Conservation (phyloP, 1,284 basidiomycete species). For the Porodaedalea pini region DNA sequence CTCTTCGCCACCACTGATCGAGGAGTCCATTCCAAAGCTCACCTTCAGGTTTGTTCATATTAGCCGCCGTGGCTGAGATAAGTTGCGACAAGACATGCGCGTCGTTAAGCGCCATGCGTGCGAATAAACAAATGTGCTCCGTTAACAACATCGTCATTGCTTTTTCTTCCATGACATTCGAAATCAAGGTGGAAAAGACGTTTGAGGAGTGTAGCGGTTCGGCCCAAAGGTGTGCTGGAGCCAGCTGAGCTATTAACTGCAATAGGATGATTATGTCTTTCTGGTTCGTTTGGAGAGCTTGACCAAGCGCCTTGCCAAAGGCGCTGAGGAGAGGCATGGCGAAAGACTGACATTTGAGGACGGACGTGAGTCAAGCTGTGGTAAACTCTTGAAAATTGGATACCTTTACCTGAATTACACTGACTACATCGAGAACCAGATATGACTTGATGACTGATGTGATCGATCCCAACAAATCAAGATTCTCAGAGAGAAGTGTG, state of each 20-base stretch:
- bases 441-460: conserved; percentile 78
- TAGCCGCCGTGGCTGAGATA: conserved; percentile 54
- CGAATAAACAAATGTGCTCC: conserved; percentile 64
- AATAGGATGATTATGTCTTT: conserved; percentile 55
- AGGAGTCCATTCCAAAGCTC: conserved; percentile 61
- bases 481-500: conserved; percentile 58
- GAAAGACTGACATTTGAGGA: conserved; percentile 26
- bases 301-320: conserved; percentile 45
- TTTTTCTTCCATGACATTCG: conserved; percentile 59
- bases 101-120: conserved; percentile 65
- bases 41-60: conserved; percentile 45
- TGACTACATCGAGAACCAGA: conserved; percentile 65
- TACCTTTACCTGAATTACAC: conserved; percentile 62
- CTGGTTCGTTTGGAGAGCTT: conserved; percentile 50
- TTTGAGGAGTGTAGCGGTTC: conserved; percentile 67
- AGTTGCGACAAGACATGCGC: conserved; percentile 62
- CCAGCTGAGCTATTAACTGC: conserved; percentile 55
- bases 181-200: conserved; percentile 59
- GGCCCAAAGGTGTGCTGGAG: conserved; percentile 62
- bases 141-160: conserved; percentile 51
- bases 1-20: conserved; percentile 79
- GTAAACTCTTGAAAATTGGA: neutral
- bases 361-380: neutral
- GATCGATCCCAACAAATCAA: conserved; percentile 72
- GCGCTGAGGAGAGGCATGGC: conserved; percentile 54